Base-by-base conservation (phyloP, 441 rosid genomes). In the Metrosideros polymorpha region DNA sequence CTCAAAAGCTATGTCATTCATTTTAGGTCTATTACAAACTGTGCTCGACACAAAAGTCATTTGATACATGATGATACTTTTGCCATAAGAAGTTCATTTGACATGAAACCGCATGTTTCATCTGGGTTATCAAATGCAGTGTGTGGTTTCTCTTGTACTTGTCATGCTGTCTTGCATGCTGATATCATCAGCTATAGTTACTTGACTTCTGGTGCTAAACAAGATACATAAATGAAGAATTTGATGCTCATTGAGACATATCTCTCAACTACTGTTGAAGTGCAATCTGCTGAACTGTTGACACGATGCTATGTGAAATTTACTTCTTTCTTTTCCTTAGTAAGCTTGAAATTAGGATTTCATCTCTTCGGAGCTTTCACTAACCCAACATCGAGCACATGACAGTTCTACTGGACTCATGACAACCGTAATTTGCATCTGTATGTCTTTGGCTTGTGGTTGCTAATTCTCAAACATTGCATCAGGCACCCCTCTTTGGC, bases 401-500 rank as follows among this genome's bases (percentile, higher is more conserved):
- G 77, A 66, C 14, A 39, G 42, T 71, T 22, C 79, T 71, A 25
- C n/a, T 22, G n/a, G 47, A 25, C 7, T 71, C 24, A 71, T 71
- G 79, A 71, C 47, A 71, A 22, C 27, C 27, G n/a, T 71, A 42
- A 22, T 22, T 39, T 71, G n/a, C 17, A 12, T 12, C 47, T 39
- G 79, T 22, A 22, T 71, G 27, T 71, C 79, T 71, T 71, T 39
- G 22, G 79, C n/a, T 71, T 39, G 61, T 54, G 79, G 52, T 63
- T 84, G 82, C 85, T 86, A 84, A 88, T 82, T 83, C 86, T 39
- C 52, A 77, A 56, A 52, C 52, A 59, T 51, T 88, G 87, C 27
- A 42, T 86, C 85, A 94, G 99, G 96, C 89, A 96, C 99, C 25
- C 99, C 99, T 85, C 96, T 98, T 83, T 98, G 99, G 99, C 94